Evolutionary conservation across 1,139 yeast species (phyloP).

Genomic region (Protomyces inundatus): DNA sequence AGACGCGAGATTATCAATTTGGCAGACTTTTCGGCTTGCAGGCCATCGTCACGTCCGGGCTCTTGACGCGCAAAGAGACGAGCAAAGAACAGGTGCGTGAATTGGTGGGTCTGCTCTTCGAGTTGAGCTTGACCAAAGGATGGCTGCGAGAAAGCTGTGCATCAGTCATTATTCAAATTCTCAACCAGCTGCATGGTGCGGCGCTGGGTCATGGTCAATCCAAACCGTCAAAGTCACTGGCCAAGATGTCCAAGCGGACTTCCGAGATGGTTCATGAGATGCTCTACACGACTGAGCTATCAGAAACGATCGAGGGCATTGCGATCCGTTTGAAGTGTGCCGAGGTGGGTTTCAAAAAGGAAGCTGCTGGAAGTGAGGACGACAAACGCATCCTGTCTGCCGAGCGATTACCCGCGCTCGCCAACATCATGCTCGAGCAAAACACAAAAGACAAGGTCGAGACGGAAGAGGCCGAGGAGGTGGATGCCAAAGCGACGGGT

Average conservation of each 20-base stretch:
- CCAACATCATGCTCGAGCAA: conserved; percentile 51
- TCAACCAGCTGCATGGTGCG: conserved; percentile 37
- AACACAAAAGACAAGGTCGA: neutral
- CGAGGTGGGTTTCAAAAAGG: neutral
- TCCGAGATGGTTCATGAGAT: conserved; percentile 13
- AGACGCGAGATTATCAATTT: conserved; percentile 71
- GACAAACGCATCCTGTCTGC: conserved; percentile 64
- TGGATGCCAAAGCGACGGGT: conserved; percentile 49
- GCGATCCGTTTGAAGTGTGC: conserved; percentile 46
- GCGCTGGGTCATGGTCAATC: conserved; percentile 43
- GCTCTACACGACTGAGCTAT: conserved; percentile 32
- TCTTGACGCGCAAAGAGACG: conserved; percentile 42
- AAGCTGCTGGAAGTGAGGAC: conserved; percentile 50
- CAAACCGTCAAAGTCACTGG: neutral
- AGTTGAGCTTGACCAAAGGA: conserved; percentile 58
- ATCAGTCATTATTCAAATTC: conserved; percentile 59
- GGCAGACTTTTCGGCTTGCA: conserved; percentile 85
- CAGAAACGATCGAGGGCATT: conserved; percentile 77
- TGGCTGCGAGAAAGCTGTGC: conserved; percentile 85
- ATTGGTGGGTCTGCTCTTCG: conserved; percentile 50
- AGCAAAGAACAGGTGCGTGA: conserved; percentile 37
- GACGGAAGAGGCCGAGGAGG: conserved; percentile 28
- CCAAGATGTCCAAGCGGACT: neutral
- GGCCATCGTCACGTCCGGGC: conserved; percentile 56
- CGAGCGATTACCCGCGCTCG: conserved; percentile 57